Evolutionary conservation across 1,284 basidiomycete genomes (phyloP).

Genomic region (Clitocybe nebularis): DNA sequence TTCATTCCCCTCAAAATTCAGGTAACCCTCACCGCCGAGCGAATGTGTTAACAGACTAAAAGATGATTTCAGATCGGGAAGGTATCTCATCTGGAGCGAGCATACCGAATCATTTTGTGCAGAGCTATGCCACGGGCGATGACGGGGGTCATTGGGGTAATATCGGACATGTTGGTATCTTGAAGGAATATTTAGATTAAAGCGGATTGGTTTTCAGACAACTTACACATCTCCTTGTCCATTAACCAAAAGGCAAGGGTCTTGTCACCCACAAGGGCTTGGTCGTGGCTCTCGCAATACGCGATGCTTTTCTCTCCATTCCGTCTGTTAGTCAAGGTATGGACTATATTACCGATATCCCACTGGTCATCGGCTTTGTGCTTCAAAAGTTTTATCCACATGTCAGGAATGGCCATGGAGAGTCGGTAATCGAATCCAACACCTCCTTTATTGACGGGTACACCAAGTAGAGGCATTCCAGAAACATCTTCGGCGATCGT

Average conservation of each 20-base stretch:
- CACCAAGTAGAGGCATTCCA: conserved; percentile 94
- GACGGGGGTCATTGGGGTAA: conserved; percentile 81
- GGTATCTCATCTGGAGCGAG: neutral
- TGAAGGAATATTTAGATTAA: conserved; percentile 16
- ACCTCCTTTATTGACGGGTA: conserved; percentile 78
- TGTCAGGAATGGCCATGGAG: conserved; percentile 98
- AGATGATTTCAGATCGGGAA: conserved; percentile 6
- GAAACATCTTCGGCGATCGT: conserved; percentile 98
- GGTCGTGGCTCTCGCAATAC: conserved; percentile 96
- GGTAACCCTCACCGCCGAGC: conserved; percentile 93
- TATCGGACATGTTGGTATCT: conserved; percentile 95
- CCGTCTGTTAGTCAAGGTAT: conserved; percentile 88
- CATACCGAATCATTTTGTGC: conserved; percentile 96
- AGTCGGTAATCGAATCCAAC: conserved; percentile 97
- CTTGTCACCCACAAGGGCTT: conserved; percentile 97
- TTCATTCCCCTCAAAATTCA: conserved; percentile 98
- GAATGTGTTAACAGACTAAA: conserved; percentile 83
- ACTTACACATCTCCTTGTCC: conserved; percentile 98
- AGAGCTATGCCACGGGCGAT: conserved; percentile 88
- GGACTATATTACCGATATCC: conserved; percentile 85
- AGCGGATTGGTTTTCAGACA: neutral
- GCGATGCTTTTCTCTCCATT: conserved; percentile 90
- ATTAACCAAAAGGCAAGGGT: conserved; percentile 98
- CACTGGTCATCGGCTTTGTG: conserved; percentile 87
- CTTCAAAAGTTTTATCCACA: conserved; percentile 99